These are phyloP conservation scores for Paxillus involutus DNA, from an alignment of 768 basidiomycete genomes.

Conservation along the genomic window DNA sequence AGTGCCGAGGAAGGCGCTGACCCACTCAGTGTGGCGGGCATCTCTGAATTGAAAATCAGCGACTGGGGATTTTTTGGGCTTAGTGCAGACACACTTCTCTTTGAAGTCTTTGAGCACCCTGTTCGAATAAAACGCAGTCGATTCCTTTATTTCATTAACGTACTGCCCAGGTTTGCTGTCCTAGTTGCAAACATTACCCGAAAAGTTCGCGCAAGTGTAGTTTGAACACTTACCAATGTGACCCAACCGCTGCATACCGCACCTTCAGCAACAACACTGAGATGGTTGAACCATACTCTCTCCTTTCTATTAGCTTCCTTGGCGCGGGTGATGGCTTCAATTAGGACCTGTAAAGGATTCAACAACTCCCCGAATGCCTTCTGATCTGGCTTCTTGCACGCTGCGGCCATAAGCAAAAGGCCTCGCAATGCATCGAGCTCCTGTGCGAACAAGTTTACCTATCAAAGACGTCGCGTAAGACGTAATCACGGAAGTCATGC, in stretches of 20 bases:
- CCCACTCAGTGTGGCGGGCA: conserved; percentile 87
- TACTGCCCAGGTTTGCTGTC: conserved; percentile 80
- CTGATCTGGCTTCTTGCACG: conserved; percentile 80
- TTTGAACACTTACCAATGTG: conserved; percentile 55
- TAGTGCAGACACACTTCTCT: conserved; percentile 65
- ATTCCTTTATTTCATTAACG: conserved; percentile 82
- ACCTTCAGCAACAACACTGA: conserved; percentile 81
- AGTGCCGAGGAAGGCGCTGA: conserved; percentile 62
- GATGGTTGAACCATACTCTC: conserved; percentile 79
- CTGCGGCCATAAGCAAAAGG: conserved; percentile 63
- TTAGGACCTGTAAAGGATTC: conserved; percentile 63
- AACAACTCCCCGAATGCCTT: conserved; percentile 57
- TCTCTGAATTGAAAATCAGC: conserved; percentile 53
- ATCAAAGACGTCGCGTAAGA: conserved; percentile 7
- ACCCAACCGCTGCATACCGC: conserved; percentile 87
- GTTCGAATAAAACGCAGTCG: conserved; percentile 85
- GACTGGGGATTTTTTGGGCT: neutral
- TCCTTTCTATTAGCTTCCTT: conserved; percentile 82
- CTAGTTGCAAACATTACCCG: conserved; percentile 21
- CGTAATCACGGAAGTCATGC: neutral
- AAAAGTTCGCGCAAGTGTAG: neutral
- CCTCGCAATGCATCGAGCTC: conserved; percentile 68
- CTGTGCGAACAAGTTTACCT: conserved; percentile 71
- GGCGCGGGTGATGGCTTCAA: conserved; percentile 74
- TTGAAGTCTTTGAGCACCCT: conserved; percentile 91